Evolutionary conservation across 768 basidiomycete genomes (phyloP), one percentile per base, ranked within the genome.

Genomic region (Dacryopinax spathularia): DNA sequence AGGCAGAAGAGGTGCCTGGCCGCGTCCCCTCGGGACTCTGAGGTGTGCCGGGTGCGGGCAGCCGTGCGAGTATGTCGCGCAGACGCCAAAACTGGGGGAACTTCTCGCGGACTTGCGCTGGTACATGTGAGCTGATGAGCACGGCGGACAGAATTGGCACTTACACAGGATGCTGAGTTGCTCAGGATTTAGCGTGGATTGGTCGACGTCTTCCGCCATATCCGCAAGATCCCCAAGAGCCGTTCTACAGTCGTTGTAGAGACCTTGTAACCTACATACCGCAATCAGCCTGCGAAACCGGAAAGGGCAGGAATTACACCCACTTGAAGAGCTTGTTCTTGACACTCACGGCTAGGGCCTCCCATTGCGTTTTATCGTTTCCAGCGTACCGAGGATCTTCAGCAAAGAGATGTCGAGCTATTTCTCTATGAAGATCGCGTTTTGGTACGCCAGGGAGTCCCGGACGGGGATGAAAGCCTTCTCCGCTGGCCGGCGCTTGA

Each of bases 271-370:
- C 18, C 33, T 61, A n/a, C 20, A 6, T 10, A 34, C 2, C 4
- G 22, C 60, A 29, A 61, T 34, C 18, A 61, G 60, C 9, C 18
- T 22, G 34, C 22, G 33, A 13, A 20, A 25, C 29, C 34, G 2
- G 10, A 22, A 39, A 18, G 36, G n/a, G 10, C 25, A 33, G 18
- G 6, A 27, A 6, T 25, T 10, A 13, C 16, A 63, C 66, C 18
- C 33, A 67, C 66, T 67, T 67, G 62, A 66, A 66, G 29, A 67
- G 56, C 48, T 67, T 67, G 35, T 67, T 67, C 64, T 67, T 67
- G 36, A 67, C 66, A 43, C 65, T 67, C 36, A 65, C 64, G 27
- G 65, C 66, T 35, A 67, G 66, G 31, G 48, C 56, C 61, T 67
- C 66, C 34, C 66, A 39, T 22, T 62, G 44, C 44, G 56, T 64